Conservation (phyloP, 352 stramenopile species). For the Pythium scleroteichum region DNA sequence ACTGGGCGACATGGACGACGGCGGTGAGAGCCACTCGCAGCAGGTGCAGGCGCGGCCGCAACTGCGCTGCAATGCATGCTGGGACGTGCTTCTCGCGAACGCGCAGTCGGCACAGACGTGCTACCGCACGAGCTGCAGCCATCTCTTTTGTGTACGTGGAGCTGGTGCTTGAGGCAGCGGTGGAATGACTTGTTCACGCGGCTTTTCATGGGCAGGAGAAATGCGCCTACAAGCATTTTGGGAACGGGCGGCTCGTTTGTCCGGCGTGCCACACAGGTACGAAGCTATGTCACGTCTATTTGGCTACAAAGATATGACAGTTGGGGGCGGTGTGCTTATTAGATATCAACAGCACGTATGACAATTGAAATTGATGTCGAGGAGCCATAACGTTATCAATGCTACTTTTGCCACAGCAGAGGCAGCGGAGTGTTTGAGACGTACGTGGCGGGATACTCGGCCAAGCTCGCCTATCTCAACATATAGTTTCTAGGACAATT, state of each 20-base stretch:
- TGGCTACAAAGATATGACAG: background rate
- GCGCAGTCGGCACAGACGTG: slow-evolving; percentile 71
- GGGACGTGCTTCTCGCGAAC: slow-evolving; percentile 65
- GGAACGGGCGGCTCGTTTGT: slow-evolving; percentile 58
- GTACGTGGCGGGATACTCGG: slow-evolving; percentile 32
- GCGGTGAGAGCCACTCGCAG: slow-evolving; percentile 15
- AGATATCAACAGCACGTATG: slow-evolving; percentile 64
- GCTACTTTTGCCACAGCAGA: slow-evolving; percentile 33
- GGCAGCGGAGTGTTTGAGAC: slow-evolving; percentile 62
- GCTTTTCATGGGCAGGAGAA: slow-evolving; percentile 51
- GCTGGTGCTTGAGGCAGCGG: no score
- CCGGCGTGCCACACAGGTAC: slow-evolving; percentile 58
- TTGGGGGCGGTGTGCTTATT: background rate
- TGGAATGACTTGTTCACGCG: background rate
- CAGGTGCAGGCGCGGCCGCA: slow-evolving; percentile 50
- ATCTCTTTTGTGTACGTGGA: slow-evolving; percentile 66
- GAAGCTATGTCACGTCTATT: no score
- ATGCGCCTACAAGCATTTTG: slow-evolving; percentile 86
- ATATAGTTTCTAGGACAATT: slow-evolving; percentile 50
- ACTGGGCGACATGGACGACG: slow-evolving; percentile 55
- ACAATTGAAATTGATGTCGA: slow-evolving; percentile 1
- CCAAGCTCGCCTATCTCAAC: background rate
- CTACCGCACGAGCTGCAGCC: slow-evolving; percentile 75
- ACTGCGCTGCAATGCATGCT: slow-evolving; percentile 76
- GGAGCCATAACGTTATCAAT: no score